Evolutionary conservation across 805 yeast genomes (phyloP), one percentile per base, ranked within the genome.

Genomic region (Metschnikowia chrysomelidarum): DNA sequence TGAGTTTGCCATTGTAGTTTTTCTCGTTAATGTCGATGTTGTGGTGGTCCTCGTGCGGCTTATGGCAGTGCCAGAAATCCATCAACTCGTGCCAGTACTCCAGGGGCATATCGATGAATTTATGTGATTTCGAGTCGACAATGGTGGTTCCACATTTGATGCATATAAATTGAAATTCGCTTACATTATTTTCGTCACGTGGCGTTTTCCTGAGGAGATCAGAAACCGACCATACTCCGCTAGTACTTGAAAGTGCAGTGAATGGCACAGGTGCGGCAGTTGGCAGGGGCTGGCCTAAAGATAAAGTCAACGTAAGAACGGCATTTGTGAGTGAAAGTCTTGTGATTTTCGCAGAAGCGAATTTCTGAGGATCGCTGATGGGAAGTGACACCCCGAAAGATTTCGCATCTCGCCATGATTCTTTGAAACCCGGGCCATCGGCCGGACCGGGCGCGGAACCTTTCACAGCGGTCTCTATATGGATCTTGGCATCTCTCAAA

Each of bases 21-120:
- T 54, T 53, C 24, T 38, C 53, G 18, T 54, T 38, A 14, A 50
- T 32, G 12, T 50, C 43, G 11, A 24, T 26, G 14, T 35, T 34
- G 27, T 50, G 52, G 30, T 53, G 41, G n/a, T 42, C 47, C 17
- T 40, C 41, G 26, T 60, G 56, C 0, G 94, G 94, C 50, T 82
- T 83, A 53, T 91, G 97, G 54, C 98, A 91, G 56, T 91, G 97
- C 98, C 98, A 91, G 46, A 83, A 84, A 39, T 91, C 98, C 95
- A 91, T 83, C 73, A 93, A 64, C 55, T 91, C 98, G 10, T 82
- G 78, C 98, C 98, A 91, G 31, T 77, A 67, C 52, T 88, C 97
- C 1, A 95, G 83, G 0, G 98, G 98, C 80, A 91, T 75, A 24
- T 85, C 85, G 34, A 60, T 51, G 28, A 78, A 60, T 10, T 53